Conservation (phyloP, 1,139 yeast genomes). For the Protomyces inouyei region DNA sequence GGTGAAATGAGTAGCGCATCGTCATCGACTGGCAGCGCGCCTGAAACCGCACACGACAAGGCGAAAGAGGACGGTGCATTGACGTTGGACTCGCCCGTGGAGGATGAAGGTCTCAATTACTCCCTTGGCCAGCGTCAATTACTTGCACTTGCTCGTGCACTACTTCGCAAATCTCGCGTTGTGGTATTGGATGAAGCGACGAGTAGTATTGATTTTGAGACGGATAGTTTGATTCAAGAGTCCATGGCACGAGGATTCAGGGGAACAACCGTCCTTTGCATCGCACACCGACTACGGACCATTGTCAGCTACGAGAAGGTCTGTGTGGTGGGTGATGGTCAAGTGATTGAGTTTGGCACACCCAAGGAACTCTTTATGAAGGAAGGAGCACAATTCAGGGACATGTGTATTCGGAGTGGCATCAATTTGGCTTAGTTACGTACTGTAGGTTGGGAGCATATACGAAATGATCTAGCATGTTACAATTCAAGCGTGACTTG, state of each 20-base stretch:
- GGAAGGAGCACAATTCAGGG: slow-evolving; percentile 50
- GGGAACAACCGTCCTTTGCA: slow-evolving; percentile 66
- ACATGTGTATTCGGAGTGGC: slow-evolving; percentile 42
- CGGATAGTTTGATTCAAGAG: slow-evolving; percentile 64
- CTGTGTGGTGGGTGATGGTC: slow-evolving; percentile 63
- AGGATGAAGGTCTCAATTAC: slow-evolving; percentile 69
- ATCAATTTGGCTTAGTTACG: not conserved
- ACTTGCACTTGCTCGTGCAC: slow-evolving; percentile 69
- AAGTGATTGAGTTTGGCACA: slow-evolving; percentile 60
- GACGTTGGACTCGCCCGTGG: slow-evolving; percentile 61
- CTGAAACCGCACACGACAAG: slow-evolving; percentile 20
- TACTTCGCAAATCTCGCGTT: slow-evolving; percentile 63
- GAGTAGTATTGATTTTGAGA: slow-evolving; percentile 72
- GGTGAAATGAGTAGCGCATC: not conserved
- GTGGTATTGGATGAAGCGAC: slow-evolving; percentile 78
- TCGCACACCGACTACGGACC: slow-evolving; percentile 79
- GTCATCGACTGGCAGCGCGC: not conserved
- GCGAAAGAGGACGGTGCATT: slow-evolving; percentile 36
- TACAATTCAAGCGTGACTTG: too few species aligned
- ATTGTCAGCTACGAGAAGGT: slow-evolving; percentile 74
- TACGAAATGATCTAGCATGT: too few species aligned
- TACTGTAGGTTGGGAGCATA: too few species aligned
- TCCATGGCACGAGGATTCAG: slow-evolving; percentile 59
- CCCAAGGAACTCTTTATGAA: slow-evolving; percentile 44
- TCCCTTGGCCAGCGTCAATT: slow-evolving; percentile 75